Evolutionary conservation across 495 filamentous ascomycete genomes (phyloP), one percentile per base, ranked within the genome.

Genomic region (Aspergillus campestris): DNA sequence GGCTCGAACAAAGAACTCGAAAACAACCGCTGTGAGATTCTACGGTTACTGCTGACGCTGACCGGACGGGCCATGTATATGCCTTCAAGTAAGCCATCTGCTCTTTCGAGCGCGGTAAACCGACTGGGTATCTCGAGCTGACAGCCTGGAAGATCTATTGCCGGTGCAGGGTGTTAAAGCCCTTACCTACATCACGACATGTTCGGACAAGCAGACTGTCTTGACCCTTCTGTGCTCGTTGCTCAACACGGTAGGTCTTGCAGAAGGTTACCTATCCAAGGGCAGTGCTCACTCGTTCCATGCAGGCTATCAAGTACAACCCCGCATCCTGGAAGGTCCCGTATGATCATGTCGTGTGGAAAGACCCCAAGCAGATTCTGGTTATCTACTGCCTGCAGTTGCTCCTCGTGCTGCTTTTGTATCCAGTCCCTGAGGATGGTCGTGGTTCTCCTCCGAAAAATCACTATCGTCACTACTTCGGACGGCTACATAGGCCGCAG

Each of bases 311-410:
- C 52, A 97, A 95, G 59, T 99, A 95, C 66, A 97, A 96, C 56
- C 89, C 91, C 8, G 88, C 90, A 3, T 84, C 79, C 15, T 99
- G 92, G 92, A 79, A 86, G 14, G 87, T 97, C 13, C 91, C 92
- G 24, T 95, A 95, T 58, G 91, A 96, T 64, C 86, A 94, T 55
- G 78, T 95, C 27, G 84, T 95, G 6, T 92, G 89, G 69, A 91
- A 89, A 59, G 90, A 96, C 59, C 81, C 88, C n/a, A 89, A 86
- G 61, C 87, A 94, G 59, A 80, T 89, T 6, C 73, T 97, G 29
- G 87, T 97, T 18, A 91, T 90, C 13, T 94, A 95, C 59, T 87
- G 85, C 42, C 66, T 99, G 32, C 90, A 97, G 53, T 73, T 97
- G 40, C 78, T 99, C n/a, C 75, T 99, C 18, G 83, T 86, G 8